Evolutionary conservation across 805 yeast species (phyloP), one percentile per base, ranked within the genome.

Genomic region (Wickerhamiella sorbophila): DNA sequence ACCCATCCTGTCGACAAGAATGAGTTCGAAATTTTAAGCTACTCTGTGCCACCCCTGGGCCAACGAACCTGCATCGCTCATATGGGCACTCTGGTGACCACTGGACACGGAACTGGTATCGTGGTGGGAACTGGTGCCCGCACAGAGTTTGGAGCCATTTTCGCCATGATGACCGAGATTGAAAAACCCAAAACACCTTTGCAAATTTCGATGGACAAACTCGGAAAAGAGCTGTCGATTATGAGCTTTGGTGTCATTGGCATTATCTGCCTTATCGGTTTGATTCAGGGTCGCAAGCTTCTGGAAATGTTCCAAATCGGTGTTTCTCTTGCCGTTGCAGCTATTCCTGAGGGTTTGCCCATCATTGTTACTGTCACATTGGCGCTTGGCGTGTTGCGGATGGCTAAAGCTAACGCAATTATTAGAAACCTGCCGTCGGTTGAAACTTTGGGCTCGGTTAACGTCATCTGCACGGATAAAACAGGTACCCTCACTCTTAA

Each of bases 151-250:
- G 99, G 99, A 39, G 69, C 79, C 36, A 96, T 91, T 14, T 91
- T 86, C 57, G 87, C 81, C 51, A 86, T 91, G 95, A 85, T 91
- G 94, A 72, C 79, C 31, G 79, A 76, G 39, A 91, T 91, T 51
- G 95, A 86, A 60, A 91, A 91, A 62, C 99, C 99, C 40, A 91
- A 91, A 63, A 91, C 99, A 15, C 99, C 99, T 2, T 67, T 91
- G 51, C 99, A 91, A 64, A 71, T 75, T 46, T 79, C 95, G 8
- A 91, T 91, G 99, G 97, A 87, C 58, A 79, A 82, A 57, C 69
- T 91, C 45, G 98, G 98, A 36, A 82, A 84, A 56, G 95, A 91
- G 54, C 68, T 91, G 36, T 84, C 95, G 0, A 58, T 79, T 24
- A 75, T 83, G 54, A 79, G 93, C 62, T 91, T 91, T 64, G 75